Percentiles rank a stretch among this genome's conserved stretches.
phyloP scores from a whole-genome alignment of 306 rosid species.

The Quercus alba region DNA sequence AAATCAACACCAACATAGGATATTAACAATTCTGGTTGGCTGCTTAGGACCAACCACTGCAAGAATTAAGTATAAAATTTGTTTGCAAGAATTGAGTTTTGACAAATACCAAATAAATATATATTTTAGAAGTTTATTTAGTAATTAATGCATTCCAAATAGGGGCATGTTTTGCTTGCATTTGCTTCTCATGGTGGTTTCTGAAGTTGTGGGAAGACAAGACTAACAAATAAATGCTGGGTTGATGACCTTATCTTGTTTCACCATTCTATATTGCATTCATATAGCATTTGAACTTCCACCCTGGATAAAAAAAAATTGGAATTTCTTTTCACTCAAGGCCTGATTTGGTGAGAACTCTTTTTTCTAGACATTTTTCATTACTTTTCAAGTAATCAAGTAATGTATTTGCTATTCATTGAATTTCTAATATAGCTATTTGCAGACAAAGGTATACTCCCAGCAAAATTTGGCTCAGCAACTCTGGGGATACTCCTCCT shows the following conservation, averaged over 20 bases:
- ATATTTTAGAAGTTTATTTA: background rate
- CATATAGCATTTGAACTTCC: constrained; percentile 41
- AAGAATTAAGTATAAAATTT: background rate
- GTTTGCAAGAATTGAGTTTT: background rate
- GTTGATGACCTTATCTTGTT: background rate
- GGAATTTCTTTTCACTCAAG: no score
- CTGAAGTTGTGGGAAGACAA: background rate
- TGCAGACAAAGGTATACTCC: constrained; percentile 98
- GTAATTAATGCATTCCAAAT: constrained; percentile 12
- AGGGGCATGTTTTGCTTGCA: background rate
- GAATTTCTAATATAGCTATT: background rate
- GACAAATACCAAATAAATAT: background rate
- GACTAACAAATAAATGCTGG: background rate
- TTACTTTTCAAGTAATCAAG: background rate
- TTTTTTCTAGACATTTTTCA: background rate
- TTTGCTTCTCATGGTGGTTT: background rate
- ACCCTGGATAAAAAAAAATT: no score
- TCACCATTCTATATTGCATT: constrained; percentile 46
- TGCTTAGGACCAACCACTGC: background rate
- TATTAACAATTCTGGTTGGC: background rate
- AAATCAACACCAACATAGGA: background rate
- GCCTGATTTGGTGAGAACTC: constrained; percentile 3
- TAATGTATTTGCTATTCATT: no score
- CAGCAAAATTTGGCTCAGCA: constrained; percentile 95
- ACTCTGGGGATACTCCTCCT: constrained; percentile 95